Base-by-base conservation (phyloP, 1,284 basidiomycete species). In the Rhodotorula sp. region DNA sequence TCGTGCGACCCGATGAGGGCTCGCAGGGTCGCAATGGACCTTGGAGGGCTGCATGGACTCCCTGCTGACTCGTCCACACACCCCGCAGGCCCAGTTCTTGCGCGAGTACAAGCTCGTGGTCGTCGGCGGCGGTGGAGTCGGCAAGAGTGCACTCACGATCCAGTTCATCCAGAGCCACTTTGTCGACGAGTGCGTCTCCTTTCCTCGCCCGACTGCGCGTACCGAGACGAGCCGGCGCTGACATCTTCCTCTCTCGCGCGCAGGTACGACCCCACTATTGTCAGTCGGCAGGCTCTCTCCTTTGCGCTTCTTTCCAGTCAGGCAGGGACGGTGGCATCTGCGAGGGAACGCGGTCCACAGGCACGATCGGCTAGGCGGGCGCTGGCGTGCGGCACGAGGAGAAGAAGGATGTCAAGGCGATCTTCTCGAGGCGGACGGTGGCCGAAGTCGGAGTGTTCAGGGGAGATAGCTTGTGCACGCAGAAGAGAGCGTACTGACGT, bases 141-240 rank as follows among this genome's bases (percentile, higher is more conserved):
- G 81, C 49, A 82, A 82, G 72, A 79, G 46, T 19, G 93, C 93
- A 32, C 83, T 97, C 82, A 98, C 95, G 57, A 97, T 98, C 79
- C 94, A 97, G 81, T 98, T 98, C 84, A 97, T 80, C 47, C 83
- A 84, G 74, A 90, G 89, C 76, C 91, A 96, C 82, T 99, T 99
- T 80, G 94, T 98, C 62, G 93, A 97, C 81, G 95, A 98, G 82
- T 99, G 95, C 79, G 94, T 63, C 8, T 13, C 27, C 34, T 17
- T n/a, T n/a, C 27, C 51, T 17, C 39, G n/a, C 24, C 29, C 47
- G 27, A 29, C 17, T 27, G 24, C 1, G 15, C 32, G n/a, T 1
- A 2, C 30, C 36, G 49, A n/a, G 54, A 30, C 15, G 19, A 24
- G 53, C 58, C 29, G 46, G 22, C 32, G 51, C 54, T 63, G 34